phyloP scores from a whole-genome alignment of 352 stramenopile genomes.

The Globisporangium rhizosaccharum region DNA sequence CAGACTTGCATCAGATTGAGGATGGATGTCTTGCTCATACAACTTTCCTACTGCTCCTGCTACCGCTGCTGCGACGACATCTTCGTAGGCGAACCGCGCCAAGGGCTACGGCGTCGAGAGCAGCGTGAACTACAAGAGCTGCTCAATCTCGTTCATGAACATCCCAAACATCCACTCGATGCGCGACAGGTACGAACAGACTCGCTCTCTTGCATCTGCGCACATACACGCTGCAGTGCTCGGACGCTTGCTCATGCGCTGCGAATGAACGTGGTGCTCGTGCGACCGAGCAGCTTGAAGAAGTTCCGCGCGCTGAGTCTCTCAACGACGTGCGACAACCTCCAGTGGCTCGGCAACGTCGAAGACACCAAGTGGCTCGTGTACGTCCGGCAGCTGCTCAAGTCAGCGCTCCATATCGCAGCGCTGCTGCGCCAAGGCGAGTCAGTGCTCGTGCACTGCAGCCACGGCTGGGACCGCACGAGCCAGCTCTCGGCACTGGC shows the following conservation, averaged over 20 bases:
- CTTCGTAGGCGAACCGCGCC: conserved; percentile 58
- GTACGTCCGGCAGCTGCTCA: conserved; percentile 93
- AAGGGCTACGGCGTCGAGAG: conserved; percentile 95
- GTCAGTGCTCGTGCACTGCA: conserved; percentile 80
- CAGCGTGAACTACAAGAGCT: conserved; percentile 93
- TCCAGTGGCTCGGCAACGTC: conserved; percentile 88
- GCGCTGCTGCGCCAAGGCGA: conserved; percentile 87
- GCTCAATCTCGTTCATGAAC: conserved; percentile 95
- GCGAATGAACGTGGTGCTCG: no score
- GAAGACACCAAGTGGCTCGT: conserved; percentile 97
- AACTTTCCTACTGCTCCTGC: background rate
- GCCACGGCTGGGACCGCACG: conserved; percentile 84
- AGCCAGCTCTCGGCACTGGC: conserved; percentile 84
- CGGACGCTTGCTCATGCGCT: background rate
- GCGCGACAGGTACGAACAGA: conserved; percentile 78
- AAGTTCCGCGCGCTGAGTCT: conserved; percentile 65
- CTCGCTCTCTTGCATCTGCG: conserved; percentile 15
- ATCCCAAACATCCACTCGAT: conserved; percentile 99
- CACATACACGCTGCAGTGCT: background rate
- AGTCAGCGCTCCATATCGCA: conserved; percentile 88
- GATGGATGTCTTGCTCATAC: no score
- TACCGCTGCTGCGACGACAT: background rate
- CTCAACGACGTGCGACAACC: conserved; percentile 87
- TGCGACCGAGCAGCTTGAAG: conserved; percentile 42
- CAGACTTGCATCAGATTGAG: background rate